These are phyloP conservation scores for Plasmodium vivax DNA, from an alignment of 169 alveolate species.

Conservation along the genomic window DNA sequence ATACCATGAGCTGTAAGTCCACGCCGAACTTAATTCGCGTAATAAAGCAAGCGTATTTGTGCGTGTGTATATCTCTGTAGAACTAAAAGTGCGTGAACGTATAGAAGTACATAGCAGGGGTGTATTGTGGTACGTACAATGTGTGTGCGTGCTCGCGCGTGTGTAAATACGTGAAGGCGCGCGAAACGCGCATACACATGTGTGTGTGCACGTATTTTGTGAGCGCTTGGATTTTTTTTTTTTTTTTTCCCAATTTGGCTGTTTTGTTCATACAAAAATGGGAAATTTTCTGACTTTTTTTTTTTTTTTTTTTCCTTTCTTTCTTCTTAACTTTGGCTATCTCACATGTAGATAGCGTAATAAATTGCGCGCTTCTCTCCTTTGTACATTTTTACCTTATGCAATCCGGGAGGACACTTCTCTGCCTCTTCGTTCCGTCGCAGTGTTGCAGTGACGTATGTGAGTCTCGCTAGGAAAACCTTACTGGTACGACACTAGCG, in stretches of 20 bases:
- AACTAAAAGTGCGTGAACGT: neutral
- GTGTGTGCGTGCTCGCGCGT: neutral
- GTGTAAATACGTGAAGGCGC: neutral
- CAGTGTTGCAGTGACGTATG: neutral
- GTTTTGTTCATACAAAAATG: slow-evolving; percentile 26
- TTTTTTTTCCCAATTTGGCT: neutral
- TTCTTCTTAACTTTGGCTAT: slow-evolving; percentile 2
- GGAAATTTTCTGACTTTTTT: neutral
- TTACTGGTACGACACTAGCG: neutral
- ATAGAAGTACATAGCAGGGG: neutral
- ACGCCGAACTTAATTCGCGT: neutral
- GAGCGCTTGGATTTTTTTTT: neutral
- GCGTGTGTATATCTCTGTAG: slow-evolving; percentile 7
- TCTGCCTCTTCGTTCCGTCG: neutral
- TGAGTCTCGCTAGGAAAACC: neutral
- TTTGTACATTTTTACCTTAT: neutral
- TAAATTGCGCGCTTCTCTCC: neutral
- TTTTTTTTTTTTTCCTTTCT: slow-evolving; percentile 7
- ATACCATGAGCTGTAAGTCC: neutral
- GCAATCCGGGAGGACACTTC: neutral
- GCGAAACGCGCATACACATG: neutral
- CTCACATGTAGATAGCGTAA: neutral
- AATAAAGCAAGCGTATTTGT: neutral
- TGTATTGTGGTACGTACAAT: neutral
- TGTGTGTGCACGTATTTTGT: neutral